These are phyloP conservation scores for Aquanectria penicillioides DNA, from an alignment of 2,329 filamentous ascomycete genomes.

Conservation along the genomic window DNA sequence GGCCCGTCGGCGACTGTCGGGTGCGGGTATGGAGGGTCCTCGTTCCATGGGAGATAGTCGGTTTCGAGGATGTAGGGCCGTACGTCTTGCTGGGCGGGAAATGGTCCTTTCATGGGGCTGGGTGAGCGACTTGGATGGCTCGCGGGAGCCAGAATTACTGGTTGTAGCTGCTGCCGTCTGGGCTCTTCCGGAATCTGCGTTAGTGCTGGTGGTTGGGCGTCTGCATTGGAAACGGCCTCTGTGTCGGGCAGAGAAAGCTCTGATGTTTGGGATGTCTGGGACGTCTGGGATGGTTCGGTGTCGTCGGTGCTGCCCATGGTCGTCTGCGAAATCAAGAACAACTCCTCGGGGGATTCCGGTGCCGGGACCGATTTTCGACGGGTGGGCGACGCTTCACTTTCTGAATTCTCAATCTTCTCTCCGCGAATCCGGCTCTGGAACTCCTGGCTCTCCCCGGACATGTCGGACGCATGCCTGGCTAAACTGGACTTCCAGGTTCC, in stretches of 20 bases:
- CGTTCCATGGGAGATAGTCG: conserved; percentile 68
- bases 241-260: conserved; percentile 40
- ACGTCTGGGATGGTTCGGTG: conserved; percentile 41
- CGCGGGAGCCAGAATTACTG: conserved; percentile 26
- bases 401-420: conserved; percentile 44
- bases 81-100: conserved; percentile 49
- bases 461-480: conserved; percentile 40
- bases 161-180: conserved; percentile 9
- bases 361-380: not conserved
- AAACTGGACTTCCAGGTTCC: conserved; percentile 43
- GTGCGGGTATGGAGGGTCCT: conserved; percentile 66
- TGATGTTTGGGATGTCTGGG: conserved; percentile 45
- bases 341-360: conserved; percentile 49
- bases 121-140: conserved; percentile 27
- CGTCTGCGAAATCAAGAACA: conserved; percentile 59
- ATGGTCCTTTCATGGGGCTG: conserved; percentile 41
- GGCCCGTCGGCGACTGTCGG: conserved; percentile 38
- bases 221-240: conserved; percentile 20
- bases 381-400: conserved; percentile 19
- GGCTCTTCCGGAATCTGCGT: not conserved
- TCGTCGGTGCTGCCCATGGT: conserved; percentile 51
- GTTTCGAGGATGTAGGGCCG: conserved; percentile 60
- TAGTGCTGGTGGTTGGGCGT: conserved; percentile 12
- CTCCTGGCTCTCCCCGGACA: conserved; percentile 46
- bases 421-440: conserved; percentile 60